Base-by-base conservation (phyloP, 495 filamentous ascomycete genomes). In the Aspergillus kassunensis region DNA sequence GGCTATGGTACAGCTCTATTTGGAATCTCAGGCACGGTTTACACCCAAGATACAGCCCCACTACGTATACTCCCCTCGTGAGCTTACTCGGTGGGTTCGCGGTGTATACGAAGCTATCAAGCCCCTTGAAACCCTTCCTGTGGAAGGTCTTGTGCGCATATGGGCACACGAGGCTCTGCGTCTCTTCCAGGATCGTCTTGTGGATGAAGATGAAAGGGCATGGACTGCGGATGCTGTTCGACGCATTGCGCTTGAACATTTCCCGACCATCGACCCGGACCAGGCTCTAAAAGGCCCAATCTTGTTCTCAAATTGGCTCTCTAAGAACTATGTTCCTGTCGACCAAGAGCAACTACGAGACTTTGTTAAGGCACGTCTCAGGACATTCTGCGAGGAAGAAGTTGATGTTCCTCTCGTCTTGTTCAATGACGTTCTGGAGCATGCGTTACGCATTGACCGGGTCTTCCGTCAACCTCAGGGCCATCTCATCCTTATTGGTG, bases 331-430 rank as follows among this genome's bases (percentile, higher is more conserved):
- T 62, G 84, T 97, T 19, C 91, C 93, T 19, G 93, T 99, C 41
- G 93, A 95, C 50, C 88, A 93, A 58, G 91, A 97, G 62, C 85
- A 89, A 52, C 78, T 99, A 1, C 87, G 93, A 55, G 91, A 97
- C 50, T 97, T 97, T 59, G 95, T 97, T 64, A 97, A 97, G 69
- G 95, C 93, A 31, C 84, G 93, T 62, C 81, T 99, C 25, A 91
- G 84, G 76, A 99, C 95, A 0, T 99, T 99, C 80, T 99, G 93
- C 61, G 93, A 99, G 60, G 93, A 99, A 79, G 93, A 99, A 63
- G 91, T 99, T 18, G 93, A 99, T 66, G 95, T 97, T 36, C 93
- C 95, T 34, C 81, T 99, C 35, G 91, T 99, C 51, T 73, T 97
- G 43, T 99, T 97, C 76, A 96, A 99, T 63, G 93, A 99, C 70